Evolutionary conservation across 768 basidiomycete genomes (phyloP).

Genomic region (Termitomyces sp.): DNA sequence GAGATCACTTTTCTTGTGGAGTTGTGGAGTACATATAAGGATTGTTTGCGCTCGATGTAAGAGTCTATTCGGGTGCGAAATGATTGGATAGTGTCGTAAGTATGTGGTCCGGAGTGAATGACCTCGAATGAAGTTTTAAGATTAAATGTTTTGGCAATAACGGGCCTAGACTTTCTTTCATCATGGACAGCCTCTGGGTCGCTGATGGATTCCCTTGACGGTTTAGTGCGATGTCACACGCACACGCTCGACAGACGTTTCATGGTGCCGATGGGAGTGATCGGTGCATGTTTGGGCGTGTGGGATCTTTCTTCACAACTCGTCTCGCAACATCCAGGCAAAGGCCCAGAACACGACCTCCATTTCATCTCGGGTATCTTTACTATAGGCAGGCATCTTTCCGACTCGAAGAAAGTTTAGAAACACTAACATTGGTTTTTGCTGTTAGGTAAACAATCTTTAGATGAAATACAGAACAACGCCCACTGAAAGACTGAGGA

Average conservation of each 20-base stretch:
- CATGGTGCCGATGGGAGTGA: background rate
- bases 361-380: background rate
- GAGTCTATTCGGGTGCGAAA: too few species aligned
- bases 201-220: too few species aligned
- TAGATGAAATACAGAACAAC: background rate
- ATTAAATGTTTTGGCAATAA: too few species aligned
- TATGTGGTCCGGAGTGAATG: too few species aligned
- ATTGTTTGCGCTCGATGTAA: too few species aligned
- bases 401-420: background rate
- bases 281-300: background rate
- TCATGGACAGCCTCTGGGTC: rapidly evolving
- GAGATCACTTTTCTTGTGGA: too few species aligned
- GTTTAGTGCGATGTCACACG: background rate
- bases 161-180: background rate
- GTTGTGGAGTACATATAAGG: too few species aligned
- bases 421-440: background rate
- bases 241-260: too few species aligned
- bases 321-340: background rate
- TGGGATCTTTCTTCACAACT: background rate
- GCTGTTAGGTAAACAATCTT: background rate
- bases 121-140: too few species aligned
- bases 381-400: background rate
- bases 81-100: too few species aligned
- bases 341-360: background rate
- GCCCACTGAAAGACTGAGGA: background rate